Percentiles rank a stretch among this genome's conserved stretches.
Evolutionary conservation across 768 basidiomycete species (phyloP).

Genomic region (Pisolithus orientalis): DNA sequence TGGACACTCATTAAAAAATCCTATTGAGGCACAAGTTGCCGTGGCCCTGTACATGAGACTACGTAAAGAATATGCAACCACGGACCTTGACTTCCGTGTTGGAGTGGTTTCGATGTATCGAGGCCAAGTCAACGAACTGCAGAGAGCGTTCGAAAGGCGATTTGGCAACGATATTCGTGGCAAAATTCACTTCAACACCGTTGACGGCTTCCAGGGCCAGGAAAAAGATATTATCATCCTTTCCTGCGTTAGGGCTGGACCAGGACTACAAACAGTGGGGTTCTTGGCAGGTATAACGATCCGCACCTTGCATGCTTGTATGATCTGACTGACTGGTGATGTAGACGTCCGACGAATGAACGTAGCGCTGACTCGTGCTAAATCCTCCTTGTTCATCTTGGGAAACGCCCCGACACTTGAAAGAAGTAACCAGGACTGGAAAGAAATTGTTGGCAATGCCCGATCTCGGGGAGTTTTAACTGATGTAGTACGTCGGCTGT

Average conservation of each 20-base stretch:
- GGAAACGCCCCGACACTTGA: constrained; percentile 89
- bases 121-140: constrained; percentile 77
- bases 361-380: constrained; percentile 96
- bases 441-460: constrained; percentile 71
- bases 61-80: constrained; percentile 51
- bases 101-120: constrained; percentile 92
- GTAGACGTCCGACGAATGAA: constrained; percentile 88
- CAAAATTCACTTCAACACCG: constrained; percentile 90
- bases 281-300: constrained; percentile 67
- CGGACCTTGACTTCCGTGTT: constrained; percentile 50
- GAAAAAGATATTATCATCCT: constrained; percentile 98
- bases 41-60: constrained; percentile 72
- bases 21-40: constrained; percentile 66
- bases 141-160: constrained; percentile 55
- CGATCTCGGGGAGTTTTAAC: constrained; percentile 54
- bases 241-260: constrained; percentile 92
- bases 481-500: constrained; percentile 51
- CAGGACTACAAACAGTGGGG: constrained; percentile 75
- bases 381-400: constrained; percentile 88
- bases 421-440: constrained; percentile 78
- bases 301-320: background rate
- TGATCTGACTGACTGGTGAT: constrained; percentile 1
- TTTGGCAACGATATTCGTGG: constrained; percentile 69
- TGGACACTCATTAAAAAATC: constrained; percentile 73
- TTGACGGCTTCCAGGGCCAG: constrained; percentile 98